These are phyloP conservation scores for Cadophora gregata DNA, from an alignment of 2,329 filamentous ascomycete species.

Conservation along the genomic window DNA sequence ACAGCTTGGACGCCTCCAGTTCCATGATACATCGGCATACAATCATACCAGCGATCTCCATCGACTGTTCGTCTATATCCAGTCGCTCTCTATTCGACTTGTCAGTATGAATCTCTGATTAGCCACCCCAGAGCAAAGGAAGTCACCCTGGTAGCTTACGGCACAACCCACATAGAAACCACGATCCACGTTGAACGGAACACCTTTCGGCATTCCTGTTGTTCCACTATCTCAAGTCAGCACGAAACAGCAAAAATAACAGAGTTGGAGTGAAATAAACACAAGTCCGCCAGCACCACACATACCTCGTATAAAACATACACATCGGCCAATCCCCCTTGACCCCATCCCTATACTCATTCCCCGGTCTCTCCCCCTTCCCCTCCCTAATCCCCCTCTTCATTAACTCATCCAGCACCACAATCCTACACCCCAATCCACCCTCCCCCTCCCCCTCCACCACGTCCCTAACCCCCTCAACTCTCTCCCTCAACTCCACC, in stretches of 20 bases:
- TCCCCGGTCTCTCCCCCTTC: conserved; percentile 57
- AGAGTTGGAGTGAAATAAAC: too few species aligned
- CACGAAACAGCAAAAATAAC: neutral
- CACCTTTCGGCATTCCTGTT: conserved; percentile 77
- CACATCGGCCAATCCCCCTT: conserved; percentile 61
- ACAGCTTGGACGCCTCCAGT: conserved; percentile 58
- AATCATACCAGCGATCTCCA: conserved; percentile 72
- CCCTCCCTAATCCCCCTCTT: conserved; percentile 54
- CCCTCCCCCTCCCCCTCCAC: conserved; percentile 52
- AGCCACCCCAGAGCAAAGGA: neutral
- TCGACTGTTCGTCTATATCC: conserved; percentile 36
- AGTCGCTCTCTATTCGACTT: conserved; percentile 23
- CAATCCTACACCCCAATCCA: conserved; percentile 57
- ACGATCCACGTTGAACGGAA: conserved; percentile 60
- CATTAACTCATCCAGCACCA: conserved; percentile 56
- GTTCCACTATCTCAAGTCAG: conserved; percentile 60
- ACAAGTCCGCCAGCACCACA: neutral
- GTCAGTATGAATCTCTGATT: neutral
- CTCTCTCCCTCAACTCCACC: conserved; percentile 57
- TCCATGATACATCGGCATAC: conserved; percentile 80
- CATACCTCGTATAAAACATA: conserved; percentile 71
- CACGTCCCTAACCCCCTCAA: conserved; percentile 62
- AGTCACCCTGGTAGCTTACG: conserved; percentile 26
- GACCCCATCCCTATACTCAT: conserved; percentile 60
- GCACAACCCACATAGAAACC: conserved; percentile 42